Evolutionary conservation across 768 basidiomycete genomes (phyloP).

Genomic region (Aureoboletus auriporus): DNA sequence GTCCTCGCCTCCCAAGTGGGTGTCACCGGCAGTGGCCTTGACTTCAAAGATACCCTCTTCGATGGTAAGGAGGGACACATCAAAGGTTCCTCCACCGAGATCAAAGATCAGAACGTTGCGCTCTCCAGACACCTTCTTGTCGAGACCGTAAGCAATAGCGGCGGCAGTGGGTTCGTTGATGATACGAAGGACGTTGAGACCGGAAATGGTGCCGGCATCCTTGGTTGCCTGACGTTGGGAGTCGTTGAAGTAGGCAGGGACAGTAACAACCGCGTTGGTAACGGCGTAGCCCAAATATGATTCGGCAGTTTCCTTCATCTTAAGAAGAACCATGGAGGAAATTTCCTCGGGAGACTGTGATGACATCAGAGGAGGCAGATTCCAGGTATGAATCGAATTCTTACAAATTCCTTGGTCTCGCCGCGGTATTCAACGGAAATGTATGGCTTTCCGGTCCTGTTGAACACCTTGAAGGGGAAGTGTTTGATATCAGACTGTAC

Average conservation of each 20-base stretch:
- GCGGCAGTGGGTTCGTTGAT: slow-evolving; percentile 99
- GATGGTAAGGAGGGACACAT: slow-evolving; percentile 94
- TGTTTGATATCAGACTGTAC: slow-evolving; percentile 84
- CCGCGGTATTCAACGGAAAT: slow-evolving; percentile 88
- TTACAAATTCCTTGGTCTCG: slow-evolving; percentile 90
- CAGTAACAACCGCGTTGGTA: slow-evolving; percentile 91
- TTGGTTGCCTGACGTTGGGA: slow-evolving; percentile 98
- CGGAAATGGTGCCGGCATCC: slow-evolving; percentile 93
- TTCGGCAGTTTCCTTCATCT: slow-evolving; percentile 99
- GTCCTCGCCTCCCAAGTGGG: slow-evolving; percentile 97
- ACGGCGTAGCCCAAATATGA: slow-evolving; percentile 85
- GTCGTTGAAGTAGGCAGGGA: slow-evolving; percentile 99
- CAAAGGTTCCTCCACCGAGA: slow-evolving; percentile 97
- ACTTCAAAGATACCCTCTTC: slow-evolving; percentile 98
- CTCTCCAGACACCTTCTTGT: slow-evolving; percentile 88
- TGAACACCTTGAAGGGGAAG: slow-evolving; percentile 92
- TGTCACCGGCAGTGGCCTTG: slow-evolving; percentile 97
- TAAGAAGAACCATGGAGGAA: slow-evolving; percentile 94
- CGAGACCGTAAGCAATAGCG: slow-evolving; percentile 97
- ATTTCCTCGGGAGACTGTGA: slow-evolving; percentile 90
- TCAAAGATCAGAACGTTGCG: slow-evolving; percentile 98
- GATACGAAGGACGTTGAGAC: slow-evolving; percentile 94
- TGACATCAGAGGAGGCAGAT: slow-evolving; percentile 7
- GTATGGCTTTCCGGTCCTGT: slow-evolving; percentile 85
- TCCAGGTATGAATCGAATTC: slow-evolving; percentile 19